These are phyloP conservation scores for Hyphopichia homilentoma DNA, from an alignment of 805 yeast genomes.

Conservation along the genomic window DNA sequence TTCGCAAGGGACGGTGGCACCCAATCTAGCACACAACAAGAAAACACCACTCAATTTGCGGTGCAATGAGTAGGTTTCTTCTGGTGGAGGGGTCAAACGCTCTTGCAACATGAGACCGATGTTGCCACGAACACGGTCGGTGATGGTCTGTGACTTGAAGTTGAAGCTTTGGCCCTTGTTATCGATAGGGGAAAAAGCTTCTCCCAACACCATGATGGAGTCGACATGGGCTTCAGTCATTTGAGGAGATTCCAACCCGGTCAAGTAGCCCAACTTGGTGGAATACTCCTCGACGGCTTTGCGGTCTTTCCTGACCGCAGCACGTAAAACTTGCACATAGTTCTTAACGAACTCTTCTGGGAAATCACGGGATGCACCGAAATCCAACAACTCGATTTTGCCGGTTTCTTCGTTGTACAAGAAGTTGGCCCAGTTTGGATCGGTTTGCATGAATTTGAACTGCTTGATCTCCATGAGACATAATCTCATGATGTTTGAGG, in stretches of 20 bases:
- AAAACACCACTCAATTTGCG: slow-evolving; percentile 94
- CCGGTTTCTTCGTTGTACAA: slow-evolving; percentile 68
- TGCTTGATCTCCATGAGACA: slow-evolving; percentile 81
- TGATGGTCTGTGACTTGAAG: slow-evolving; percentile 82
- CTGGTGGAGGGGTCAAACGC: slow-evolving; percentile 95
- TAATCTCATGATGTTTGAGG: slow-evolving; percentile 79
- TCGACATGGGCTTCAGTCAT: slow-evolving; percentile 94
- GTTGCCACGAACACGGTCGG: slow-evolving; percentile 86
- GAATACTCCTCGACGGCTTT: slow-evolving; percentile 62
- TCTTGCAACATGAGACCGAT: slow-evolving; percentile 88
- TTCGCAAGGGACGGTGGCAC: slow-evolving; percentile 80
- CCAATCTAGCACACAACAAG: slow-evolving; percentile 78
- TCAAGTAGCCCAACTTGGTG: slow-evolving; percentile 74
- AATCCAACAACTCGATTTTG: slow-evolving; percentile 83
- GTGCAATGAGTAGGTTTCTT: slow-evolving; percentile 95
- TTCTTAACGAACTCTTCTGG: slow-evolving; percentile 60
- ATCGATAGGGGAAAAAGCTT: slow-evolving; percentile 69
- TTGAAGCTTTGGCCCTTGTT: slow-evolving; percentile 54
- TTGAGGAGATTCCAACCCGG: slow-evolving; percentile 82
- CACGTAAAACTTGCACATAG: slow-evolving; percentile 69
- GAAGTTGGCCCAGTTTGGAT: slow-evolving; percentile 99
- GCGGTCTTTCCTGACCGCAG: slow-evolving; percentile 69
- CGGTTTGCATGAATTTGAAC: slow-evolving; percentile 94
- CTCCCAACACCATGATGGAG: slow-evolving; percentile 86
- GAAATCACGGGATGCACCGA: slow-evolving; percentile 91